A percentile compares a stretch with the other conserved stretches of the same genome.
These are phyloP conservation scores for Paralagenidium karlingii DNA, from an alignment of 352 stramenopile genomes.

Conservation along the genomic window DNA sequence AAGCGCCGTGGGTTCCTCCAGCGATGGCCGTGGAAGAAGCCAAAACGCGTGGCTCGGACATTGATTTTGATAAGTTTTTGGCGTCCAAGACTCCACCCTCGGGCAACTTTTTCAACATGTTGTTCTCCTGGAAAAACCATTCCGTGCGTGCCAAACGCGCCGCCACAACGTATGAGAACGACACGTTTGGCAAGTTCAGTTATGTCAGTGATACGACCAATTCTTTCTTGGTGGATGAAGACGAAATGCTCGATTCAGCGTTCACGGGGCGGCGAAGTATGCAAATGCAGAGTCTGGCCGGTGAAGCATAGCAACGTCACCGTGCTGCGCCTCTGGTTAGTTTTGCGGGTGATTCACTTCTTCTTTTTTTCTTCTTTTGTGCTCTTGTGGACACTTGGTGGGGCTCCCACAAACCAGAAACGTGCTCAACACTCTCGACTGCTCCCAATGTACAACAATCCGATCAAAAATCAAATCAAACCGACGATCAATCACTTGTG, in stretches of 20 bases:
- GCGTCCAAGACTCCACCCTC: constrained; percentile 69
- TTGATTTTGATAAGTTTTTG: constrained; percentile 80
- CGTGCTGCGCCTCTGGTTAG: too few species aligned
- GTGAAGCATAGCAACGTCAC: constrained; percentile 28
- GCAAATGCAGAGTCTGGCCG: constrained; percentile 67
- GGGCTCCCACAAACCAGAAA: too few species aligned
- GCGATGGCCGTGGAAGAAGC: constrained; percentile 62
- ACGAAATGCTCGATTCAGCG: constrained; percentile 78
- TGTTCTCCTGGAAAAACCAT: constrained; percentile 66
- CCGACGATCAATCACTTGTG: too few species aligned
- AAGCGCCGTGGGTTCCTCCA: constrained; percentile 54
- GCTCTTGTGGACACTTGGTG: too few species aligned
- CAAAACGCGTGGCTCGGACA: constrained; percentile 61
- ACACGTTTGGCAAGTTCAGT: constrained; percentile 80
- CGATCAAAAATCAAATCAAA: too few species aligned
- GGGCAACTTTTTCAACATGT: constrained; percentile 71
- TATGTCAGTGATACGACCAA: constrained; percentile 83
- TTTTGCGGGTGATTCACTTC: too few species aligned
- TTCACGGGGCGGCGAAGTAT: constrained; percentile 73
- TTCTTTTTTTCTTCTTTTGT: too few species aligned
- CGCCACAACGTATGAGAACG: constrained; percentile 15
- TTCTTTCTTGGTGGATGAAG: constrained; percentile 81
- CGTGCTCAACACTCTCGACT: too few species aligned
- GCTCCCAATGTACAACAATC: too few species aligned
- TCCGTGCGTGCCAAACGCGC: constrained; percentile 19